Evolutionary conservation across 495 filamentous ascomycete species (phyloP).

Genomic region (Hypoxylon fragiforme): DNA sequence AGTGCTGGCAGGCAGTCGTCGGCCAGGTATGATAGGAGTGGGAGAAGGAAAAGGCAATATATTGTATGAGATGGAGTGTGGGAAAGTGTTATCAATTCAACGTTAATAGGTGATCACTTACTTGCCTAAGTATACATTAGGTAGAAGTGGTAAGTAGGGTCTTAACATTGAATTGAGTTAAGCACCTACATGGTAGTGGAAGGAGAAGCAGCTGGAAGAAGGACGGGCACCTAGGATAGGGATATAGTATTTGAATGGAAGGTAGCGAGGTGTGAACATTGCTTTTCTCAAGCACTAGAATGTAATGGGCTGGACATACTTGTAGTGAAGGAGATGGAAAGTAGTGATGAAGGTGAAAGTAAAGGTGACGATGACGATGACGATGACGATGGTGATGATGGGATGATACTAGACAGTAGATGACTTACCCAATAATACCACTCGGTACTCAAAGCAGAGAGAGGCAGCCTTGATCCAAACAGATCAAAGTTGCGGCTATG

Average conservation of each 20-base stretch:
- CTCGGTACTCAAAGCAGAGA: not conserved
- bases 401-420: not conserved
- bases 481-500: not conserved
- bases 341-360: not conserved
- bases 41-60: too few relatives aligned
- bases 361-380: slow-evolving; percentile 23
- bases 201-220: too few relatives aligned
- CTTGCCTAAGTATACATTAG: too few relatives aligned
- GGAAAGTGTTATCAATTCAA: too few relatives aligned
- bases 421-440: slow-evolving; percentile 4
- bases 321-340: not conserved
- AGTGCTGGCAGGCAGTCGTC: too few relatives aligned
- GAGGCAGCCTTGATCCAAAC: not conserved
- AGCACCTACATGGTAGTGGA: too few relatives aligned
- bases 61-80: too few relatives aligned
- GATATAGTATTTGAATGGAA: not conserved
- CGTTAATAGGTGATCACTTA: too few relatives aligned
- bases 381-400: not conserved
- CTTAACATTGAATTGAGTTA: too few relatives aligned
- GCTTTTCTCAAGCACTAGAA: not conserved
- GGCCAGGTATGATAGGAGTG: too few relatives aligned
- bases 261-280: not conserved
- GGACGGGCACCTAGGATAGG: too few relatives aligned
- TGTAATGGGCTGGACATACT: not conserved
- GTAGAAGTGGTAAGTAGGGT: too few relatives aligned